Evolutionary conservation across 1,139 yeast genomes (phyloP).

Genomic region (Geotrichum phurueaensis): DNA sequence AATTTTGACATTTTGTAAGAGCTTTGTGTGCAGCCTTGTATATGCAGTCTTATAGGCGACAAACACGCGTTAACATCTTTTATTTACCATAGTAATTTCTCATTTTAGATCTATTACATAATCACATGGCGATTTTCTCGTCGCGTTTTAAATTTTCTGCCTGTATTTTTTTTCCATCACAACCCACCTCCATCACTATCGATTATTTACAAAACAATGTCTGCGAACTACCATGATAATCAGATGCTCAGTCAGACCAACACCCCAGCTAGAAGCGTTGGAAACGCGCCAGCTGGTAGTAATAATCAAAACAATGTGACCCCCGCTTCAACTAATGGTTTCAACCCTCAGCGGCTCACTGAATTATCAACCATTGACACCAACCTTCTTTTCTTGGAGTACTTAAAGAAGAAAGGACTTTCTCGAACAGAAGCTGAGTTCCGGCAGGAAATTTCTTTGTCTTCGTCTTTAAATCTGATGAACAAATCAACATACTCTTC

Average conservation of each 20-base stretch:
- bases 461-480: neutral
- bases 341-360: neutral
- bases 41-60: neutral
- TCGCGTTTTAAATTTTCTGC: neutral
- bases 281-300: neutral
- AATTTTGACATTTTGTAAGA: neutral
- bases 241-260: neutral
- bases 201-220: neutral
- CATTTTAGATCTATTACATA: neutral
- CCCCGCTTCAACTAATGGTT: neutral
- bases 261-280: neutral
- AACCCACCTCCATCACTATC: conserved; percentile 10
- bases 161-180: neutral
- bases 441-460: conserved; percentile 54
- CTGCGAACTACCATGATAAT: neutral
- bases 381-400: conserved; percentile 58
- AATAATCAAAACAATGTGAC: neutral
- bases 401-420: conserved; percentile 87
- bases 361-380: neutral
- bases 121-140: neutral
- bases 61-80: neutral
- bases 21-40: neutral
- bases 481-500: neutral
- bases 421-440: conserved; percentile 91
- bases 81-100: neutral